A percentile compares a stretch with the other conserved stretches of the same genome.
Evolutionary conservation across 2,329 filamentous ascomycete genomes (phyloP).

Genomic region (Dactylellina parvicollis): DNA sequence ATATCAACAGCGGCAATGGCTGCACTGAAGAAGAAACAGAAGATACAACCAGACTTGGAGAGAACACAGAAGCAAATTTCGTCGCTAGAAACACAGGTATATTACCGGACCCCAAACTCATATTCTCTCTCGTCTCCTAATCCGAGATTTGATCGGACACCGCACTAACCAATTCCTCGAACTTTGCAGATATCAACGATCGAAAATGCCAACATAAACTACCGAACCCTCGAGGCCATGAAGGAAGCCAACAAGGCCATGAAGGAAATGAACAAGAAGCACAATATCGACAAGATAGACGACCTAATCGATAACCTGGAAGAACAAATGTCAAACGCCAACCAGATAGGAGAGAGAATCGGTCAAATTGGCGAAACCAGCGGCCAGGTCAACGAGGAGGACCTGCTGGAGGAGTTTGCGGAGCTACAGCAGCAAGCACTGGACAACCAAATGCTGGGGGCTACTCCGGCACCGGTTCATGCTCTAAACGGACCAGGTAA

Average conservation of each 20-base stretch:
- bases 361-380: slow-evolving; percentile 70
- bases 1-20: slow-evolving; percentile 78
- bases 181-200: slow-evolving; percentile 79
- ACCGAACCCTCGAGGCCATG: slow-evolving; percentile 94
- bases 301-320: slow-evolving; percentile 75
- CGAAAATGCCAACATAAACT: slow-evolving; percentile 98
- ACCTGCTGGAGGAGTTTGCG: slow-evolving; percentile 86
- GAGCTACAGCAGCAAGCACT: slow-evolving; percentile 89
- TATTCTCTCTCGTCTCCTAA: neutral
- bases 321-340: slow-evolving; percentile 90
- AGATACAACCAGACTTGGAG: slow-evolving; percentile 87
- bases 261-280: slow-evolving; percentile 88
- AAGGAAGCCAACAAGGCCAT: slow-evolving; percentile 89
- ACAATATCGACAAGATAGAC: slow-evolving; percentile 87
- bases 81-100: slow-evolving; percentile 83
- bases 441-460: slow-evolving; percentile 84
- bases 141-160: neutral
- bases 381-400: slow-evolving; percentile 81
- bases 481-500: slow-evolving; percentile 74
- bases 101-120: neutral
- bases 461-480: slow-evolving; percentile 54
- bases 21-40: slow-evolving; percentile 92
- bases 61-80: slow-evolving; percentile 89
- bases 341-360: slow-evolving; percentile 90
- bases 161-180: neutral